These are phyloP conservation scores for Paraconiothyrium brasiliense DNA, from an alignment of 2,329 filamentous ascomycete species.

Conservation along the genomic window DNA sequence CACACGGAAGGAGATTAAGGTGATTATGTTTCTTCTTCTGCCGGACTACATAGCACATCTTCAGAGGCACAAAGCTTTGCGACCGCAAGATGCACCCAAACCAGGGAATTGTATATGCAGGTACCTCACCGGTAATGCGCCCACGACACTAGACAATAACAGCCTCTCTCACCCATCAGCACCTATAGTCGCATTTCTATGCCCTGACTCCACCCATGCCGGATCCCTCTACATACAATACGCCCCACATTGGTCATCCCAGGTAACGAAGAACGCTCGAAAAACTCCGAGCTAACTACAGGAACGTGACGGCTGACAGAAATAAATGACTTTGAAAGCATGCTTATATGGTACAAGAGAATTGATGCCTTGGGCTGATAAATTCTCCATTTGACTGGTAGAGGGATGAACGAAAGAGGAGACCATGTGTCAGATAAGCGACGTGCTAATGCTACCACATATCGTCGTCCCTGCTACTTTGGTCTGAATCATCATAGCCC, in stretches of 20 bases:
- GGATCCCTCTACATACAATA: constrained; percentile 8
- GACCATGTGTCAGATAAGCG: background rate
- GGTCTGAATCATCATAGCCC: constrained; percentile 41
- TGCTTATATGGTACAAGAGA: constrained; percentile 14
- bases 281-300: constrained; percentile 11
- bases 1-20: background rate
- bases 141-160: constrained; percentile 3
- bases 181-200: background rate
- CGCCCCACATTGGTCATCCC: background rate
- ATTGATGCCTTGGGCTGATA: constrained; percentile 1
- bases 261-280: background rate
- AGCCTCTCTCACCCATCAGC: constrained; percentile 12
- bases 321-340: background rate
- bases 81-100: background rate
- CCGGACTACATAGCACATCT: background rate
- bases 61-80: background rate
- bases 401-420: background rate
- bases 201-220: constrained; percentile 8
- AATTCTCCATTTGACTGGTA: constrained; percentile 12
- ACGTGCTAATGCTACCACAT: constrained; percentile 46
- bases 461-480: constrained; percentile 45
- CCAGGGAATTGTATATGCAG: constrained; percentile 9
- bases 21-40: background rate
- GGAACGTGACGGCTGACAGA: background rate
- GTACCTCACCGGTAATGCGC: background rate